Evolutionary conservation across 805 yeast genomes (phyloP).

Genomic region (Clavispora asparagi): DNA sequence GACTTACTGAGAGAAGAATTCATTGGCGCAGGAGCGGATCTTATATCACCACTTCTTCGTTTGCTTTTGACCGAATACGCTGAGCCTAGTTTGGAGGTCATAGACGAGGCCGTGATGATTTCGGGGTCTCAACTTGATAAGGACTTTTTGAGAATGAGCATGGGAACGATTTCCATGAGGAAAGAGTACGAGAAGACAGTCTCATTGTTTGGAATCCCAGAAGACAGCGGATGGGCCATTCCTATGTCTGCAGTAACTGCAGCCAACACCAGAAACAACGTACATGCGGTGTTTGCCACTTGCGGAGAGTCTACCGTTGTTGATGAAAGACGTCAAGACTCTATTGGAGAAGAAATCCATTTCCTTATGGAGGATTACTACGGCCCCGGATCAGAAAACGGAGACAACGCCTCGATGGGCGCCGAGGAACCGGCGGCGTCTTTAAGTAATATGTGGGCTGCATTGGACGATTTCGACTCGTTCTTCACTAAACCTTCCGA

Average conservation of each 20-base stretch:
- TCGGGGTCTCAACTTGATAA: conserved; percentile 89
- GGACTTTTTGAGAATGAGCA: conserved; percentile 85
- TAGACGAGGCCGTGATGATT: conserved; percentile 80
- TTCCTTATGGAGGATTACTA: conserved; percentile 61
- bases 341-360: conserved; percentile 34
- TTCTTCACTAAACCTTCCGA: conserved; percentile 68
- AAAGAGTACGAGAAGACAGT: conserved; percentile 83
- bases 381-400: conserved; percentile 29
- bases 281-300: conserved; percentile 90
- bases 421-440: conserved; percentile 67
- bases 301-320: conserved; percentile 46
- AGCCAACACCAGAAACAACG: conserved; percentile 83
- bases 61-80: conserved; percentile 79
- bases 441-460: conserved; percentile 87
- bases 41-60: conserved; percentile 84
- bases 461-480: conserved; percentile 81
- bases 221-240: conserved; percentile 94
- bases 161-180: conserved; percentile 74
- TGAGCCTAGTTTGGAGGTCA: conserved; percentile 80
- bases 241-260: conserved; percentile 94
- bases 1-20: conserved; percentile 76
- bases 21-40: conserved; percentile 88
- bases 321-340: conserved; percentile 18
- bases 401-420: conserved; percentile 45
- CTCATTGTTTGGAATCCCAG: conserved; percentile 91